A percentile compares a stretch with the other conserved stretches of the same genome.
These are phyloP conservation scores for Candida pseudoglaebosa DNA, from an alignment of 805 yeast species.

Conservation along the genomic window DNA sequence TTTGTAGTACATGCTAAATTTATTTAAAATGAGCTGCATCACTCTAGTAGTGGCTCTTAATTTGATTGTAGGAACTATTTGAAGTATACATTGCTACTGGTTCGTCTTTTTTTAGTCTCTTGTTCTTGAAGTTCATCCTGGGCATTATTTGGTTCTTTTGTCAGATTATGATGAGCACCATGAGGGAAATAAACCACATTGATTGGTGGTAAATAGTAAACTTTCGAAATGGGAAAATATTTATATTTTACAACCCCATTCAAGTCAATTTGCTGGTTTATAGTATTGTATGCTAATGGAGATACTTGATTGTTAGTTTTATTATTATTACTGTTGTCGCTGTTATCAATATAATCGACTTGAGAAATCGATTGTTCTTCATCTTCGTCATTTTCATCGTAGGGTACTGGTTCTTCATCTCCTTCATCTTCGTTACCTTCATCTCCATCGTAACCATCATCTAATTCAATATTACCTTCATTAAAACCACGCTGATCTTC, in stretches of 20 bases:
- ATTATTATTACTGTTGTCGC: slow-evolving; percentile 5
- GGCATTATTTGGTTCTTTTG: neutral
- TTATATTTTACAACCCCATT: slow-evolving; percentile 28
- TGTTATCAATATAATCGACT: too few species aligned
- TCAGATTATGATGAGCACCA: slow-evolving; percentile 43
- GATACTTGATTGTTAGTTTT: slow-evolving; percentile 6
- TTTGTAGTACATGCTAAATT: too few species aligned
- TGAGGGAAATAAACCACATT: slow-evolving; percentile 55
- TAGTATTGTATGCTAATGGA: slow-evolving; percentile 12
- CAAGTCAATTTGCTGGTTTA: slow-evolving; percentile 9
- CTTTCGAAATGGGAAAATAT: slow-evolving; percentile 48
- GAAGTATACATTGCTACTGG: slow-evolving; percentile 5
- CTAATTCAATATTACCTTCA: neutral
- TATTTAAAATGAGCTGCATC: too few species aligned
- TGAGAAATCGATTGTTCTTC: too few species aligned
- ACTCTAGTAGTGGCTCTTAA: too few species aligned
- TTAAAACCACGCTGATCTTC: neutral
- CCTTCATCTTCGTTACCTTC: slow-evolving; percentile 6
- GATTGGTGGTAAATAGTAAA: slow-evolving; percentile 51
- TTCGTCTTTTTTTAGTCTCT: slow-evolving; percentile 3
- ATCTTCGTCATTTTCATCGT: slow-evolving; percentile 10
- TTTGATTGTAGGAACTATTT: slow-evolving; percentile 1
- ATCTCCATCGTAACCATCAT: slow-evolving; percentile 2
- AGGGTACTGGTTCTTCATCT: slow-evolving; percentile 7
- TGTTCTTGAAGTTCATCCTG: slow-evolving; percentile 1